Evolutionary conservation across 169 alveolate species (phyloP).

Genomic region (Besnoitia besnoiti): DNA sequence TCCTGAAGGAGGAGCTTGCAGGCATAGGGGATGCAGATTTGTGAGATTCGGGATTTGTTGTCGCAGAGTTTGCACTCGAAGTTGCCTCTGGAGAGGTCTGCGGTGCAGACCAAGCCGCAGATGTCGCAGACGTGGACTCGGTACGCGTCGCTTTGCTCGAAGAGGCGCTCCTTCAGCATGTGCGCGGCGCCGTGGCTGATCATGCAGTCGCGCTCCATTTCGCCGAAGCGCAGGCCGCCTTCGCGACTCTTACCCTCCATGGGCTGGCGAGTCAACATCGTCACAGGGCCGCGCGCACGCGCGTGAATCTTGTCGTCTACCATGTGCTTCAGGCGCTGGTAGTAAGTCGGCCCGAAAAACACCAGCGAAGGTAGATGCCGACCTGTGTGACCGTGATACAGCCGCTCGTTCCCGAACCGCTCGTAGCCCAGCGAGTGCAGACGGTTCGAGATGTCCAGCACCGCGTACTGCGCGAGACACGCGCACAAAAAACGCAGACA

Average conservation of each 20-base stretch:
- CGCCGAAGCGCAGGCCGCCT: constrained; percentile 95
- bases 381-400: constrained; percentile 84
- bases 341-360: constrained; percentile 99
- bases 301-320: constrained; percentile 99
- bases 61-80: constrained; percentile 68
- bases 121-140: constrained; percentile 98
- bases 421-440: constrained; percentile 97
- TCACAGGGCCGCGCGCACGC: constrained; percentile 98
- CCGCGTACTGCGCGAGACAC: constrained; percentile 83
- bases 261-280: constrained; percentile 99
- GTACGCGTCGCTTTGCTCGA: constrained; percentile 98
- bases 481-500: background rate
- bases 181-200: constrained; percentile 99
- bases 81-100: constrained; percentile 91
- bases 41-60: constrained; percentile 77
- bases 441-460: constrained; percentile 96
- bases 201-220: constrained; percentile 99
- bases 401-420: constrained; percentile 98
- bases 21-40: constrained; percentile 98
- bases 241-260: constrained; percentile 96
- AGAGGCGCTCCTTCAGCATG: constrained; percentile 98
- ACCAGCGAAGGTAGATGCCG: constrained; percentile 82
- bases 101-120: constrained; percentile 96
- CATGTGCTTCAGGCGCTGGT: constrained; percentile 99
- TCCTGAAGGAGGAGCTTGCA: constrained; percentile 97